Evolutionary conservation across 2,329 filamentous ascomycete species (phyloP).

Genomic region (Diaporthe sp.): DNA sequence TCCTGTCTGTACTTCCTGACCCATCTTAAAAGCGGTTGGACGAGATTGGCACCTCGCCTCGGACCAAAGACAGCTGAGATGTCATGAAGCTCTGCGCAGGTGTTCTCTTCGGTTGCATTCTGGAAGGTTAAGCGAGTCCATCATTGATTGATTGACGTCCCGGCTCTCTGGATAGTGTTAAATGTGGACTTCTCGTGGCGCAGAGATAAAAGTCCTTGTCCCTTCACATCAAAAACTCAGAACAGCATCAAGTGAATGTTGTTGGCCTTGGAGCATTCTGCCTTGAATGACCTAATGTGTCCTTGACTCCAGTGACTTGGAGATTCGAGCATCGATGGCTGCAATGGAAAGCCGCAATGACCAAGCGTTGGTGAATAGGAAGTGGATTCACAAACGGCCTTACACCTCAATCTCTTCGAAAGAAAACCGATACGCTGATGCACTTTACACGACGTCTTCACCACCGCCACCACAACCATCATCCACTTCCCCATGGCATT

Average conservation of each 20-base stretch:
- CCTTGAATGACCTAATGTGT: not conserved
- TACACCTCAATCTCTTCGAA: not conserved
- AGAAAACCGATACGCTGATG: not conserved
- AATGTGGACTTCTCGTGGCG: constrained; percentile 1
- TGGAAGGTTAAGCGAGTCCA: constrained; percentile 34
- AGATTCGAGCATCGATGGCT: not conserved
- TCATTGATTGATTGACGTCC: constrained; percentile 27
- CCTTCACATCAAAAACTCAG: constrained; percentile 5
- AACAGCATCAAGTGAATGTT: constrained; percentile 1
- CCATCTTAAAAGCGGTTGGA: constrained; percentile 29
- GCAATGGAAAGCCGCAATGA: constrained; percentile 14
- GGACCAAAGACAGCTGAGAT: constrained; percentile 38
- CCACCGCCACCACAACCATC: not conserved
- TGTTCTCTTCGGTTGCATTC: constrained; percentile 28
- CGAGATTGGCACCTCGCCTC: constrained; percentile 38
- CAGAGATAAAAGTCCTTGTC: constrained; percentile 25
- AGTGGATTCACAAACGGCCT: constrained; percentile 1
- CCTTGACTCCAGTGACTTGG: not conserved
- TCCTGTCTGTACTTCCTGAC: constrained; percentile 30
- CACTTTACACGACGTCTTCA: not conserved
- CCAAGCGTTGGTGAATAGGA: not conserved
- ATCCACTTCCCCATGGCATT: not conserved
- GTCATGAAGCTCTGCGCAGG: not conserved
- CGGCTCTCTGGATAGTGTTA: not conserved
- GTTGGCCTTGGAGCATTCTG: not conserved